Conservation (phyloP, 495 filamentous ascomycete species). For the Xylaria intraflava region DNA sequence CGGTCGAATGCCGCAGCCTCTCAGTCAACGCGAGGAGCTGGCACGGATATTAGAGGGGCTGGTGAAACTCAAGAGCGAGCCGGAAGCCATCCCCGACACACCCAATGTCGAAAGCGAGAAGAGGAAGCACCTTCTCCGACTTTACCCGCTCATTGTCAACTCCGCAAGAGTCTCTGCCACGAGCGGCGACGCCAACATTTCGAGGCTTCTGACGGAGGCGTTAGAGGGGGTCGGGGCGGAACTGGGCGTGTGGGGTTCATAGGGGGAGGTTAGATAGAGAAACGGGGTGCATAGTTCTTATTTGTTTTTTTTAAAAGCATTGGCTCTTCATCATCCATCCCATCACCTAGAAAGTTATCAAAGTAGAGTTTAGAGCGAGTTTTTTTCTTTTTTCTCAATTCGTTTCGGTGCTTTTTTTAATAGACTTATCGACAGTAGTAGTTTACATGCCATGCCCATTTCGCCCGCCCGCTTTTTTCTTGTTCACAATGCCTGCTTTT, state of each 20-base stretch:
- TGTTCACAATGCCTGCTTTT: no score
- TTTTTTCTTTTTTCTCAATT: no score
- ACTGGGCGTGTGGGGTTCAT: constrained; percentile 44
- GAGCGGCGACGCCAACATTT: constrained; percentile 55
- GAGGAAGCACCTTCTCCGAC: constrained; percentile 66
- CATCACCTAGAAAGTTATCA: no score
- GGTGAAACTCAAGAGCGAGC: constrained; percentile 60
- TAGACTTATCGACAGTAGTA: no score
- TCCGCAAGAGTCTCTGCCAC: constrained; percentile 62
- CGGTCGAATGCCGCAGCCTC: constrained; percentile 86
- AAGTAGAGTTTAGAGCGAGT: no score
- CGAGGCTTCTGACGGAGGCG: constrained; percentile 49
- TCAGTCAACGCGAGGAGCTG: constrained; percentile 71
- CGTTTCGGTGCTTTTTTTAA: no score
- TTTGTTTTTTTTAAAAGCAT: not conserved
- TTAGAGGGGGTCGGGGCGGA: constrained; percentile 62
- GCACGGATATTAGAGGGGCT: constrained; percentile 61
- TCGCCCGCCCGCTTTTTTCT: no score
- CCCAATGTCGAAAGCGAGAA: constrained; percentile 47
- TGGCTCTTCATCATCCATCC: no score
- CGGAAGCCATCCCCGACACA: constrained; percentile 61
- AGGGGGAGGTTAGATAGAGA: not conserved
- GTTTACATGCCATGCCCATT: no score
- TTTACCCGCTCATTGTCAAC: constrained; percentile 74
- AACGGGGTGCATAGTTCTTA: not conserved